Evolutionary conservation across 495 filamentous ascomycete genomes (phyloP).

Genomic region (Bacidia gigantensis): DNA sequence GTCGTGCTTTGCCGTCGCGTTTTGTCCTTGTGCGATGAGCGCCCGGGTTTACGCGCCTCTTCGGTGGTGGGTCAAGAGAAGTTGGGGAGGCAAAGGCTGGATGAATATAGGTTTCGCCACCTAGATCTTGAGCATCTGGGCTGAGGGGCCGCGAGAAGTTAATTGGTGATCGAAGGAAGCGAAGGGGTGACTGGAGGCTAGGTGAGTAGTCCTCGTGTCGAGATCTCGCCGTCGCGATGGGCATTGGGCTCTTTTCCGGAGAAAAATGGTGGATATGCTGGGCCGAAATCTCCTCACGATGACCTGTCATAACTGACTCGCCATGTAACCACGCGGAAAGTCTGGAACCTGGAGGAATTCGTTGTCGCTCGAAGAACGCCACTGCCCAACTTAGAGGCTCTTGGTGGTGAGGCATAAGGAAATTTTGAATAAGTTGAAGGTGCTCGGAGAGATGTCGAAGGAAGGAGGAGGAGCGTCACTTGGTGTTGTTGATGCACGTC

Average conservation of each 20-base stretch:
- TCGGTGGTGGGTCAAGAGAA: neutral
- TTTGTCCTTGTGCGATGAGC: neutral
- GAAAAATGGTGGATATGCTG: neutral
- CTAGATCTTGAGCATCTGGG: slow-evolving; percentile 10
- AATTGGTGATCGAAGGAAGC: slow-evolving; percentile 16
- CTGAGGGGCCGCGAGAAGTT: slow-evolving; percentile 10
- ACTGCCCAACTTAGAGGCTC: neutral
- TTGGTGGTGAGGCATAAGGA: neutral
- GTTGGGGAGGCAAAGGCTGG: neutral
- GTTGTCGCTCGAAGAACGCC: slow-evolving; percentile 9
- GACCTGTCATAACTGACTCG: slow-evolving; percentile 5
- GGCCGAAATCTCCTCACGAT: neutral
- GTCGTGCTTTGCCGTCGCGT: slow-evolving; percentile 5
- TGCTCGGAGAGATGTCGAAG: no score
- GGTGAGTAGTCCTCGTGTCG: slow-evolving; percentile 2
- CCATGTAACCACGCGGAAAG: slow-evolving; percentile 16
- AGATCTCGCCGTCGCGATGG: neutral
- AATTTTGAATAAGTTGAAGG: no score
- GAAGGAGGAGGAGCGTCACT: no score
- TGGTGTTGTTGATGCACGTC: neutral
- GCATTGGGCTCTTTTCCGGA: slow-evolving; percentile 6
- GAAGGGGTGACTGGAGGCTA: slow-evolving; percentile 11
- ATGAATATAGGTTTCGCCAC: slow-evolving; percentile 1
- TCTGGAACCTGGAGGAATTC: slow-evolving; percentile 10
- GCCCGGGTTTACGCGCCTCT: neutral